These are phyloP conservation scores for Zygoascus tannicola DNA, from an alignment of 805 yeast species.

Conservation along the genomic window DNA sequence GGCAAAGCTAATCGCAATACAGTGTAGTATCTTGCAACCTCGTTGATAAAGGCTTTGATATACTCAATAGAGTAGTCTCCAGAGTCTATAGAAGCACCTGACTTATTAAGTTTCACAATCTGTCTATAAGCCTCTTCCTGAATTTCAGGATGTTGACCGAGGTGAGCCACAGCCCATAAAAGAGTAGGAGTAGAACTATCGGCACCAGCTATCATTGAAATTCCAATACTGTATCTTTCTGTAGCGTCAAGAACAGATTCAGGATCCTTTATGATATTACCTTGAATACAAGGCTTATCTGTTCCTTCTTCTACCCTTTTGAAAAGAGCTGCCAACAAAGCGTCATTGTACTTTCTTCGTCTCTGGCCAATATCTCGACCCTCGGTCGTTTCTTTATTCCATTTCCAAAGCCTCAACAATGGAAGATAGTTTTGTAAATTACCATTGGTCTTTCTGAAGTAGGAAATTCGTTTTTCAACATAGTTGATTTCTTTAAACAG, in stretches of 20 bases:
- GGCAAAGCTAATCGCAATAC: slow-evolving; percentile 61
- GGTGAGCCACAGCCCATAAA: slow-evolving; percentile 48
- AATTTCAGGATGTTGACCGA: slow-evolving; percentile 36
- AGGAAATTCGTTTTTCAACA: slow-evolving; percentile 25
- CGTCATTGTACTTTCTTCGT: slow-evolving; percentile 1
- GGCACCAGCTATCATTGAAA: slow-evolving; percentile 71
- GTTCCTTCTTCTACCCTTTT: slow-evolving; percentile 5
- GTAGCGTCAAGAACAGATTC: slow-evolving; percentile 15
- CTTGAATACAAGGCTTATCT: slow-evolving; percentile 20
- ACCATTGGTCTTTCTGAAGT: slow-evolving; percentile 29
- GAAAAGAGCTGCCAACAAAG: not conserved
- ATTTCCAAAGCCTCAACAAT: slow-evolving; percentile 18
- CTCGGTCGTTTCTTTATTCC: not conserved
- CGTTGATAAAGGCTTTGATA: slow-evolving; percentile 48
- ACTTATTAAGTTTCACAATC: slow-evolving; percentile 26
- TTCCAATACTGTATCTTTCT: slow-evolving; percentile 49
- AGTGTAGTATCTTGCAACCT: slow-evolving; percentile 49
- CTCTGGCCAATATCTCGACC: slow-evolving; percentile 1
- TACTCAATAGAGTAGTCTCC: slow-evolving; percentile 32
- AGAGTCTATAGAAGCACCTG: not conserved
- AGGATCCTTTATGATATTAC: slow-evolving; percentile 16
- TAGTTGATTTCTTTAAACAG: slow-evolving; percentile 24
- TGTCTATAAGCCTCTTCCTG: slow-evolving; percentile 39
- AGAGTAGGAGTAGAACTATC: slow-evolving; percentile 60
- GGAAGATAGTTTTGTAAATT: slow-evolving; percentile 33